Percentiles rank a stretch among this genome's conserved stretches.
Evolutionary conservation across 164 flowering plant species (phyloP).

Genomic region (Taxillus chinensis): DNA sequence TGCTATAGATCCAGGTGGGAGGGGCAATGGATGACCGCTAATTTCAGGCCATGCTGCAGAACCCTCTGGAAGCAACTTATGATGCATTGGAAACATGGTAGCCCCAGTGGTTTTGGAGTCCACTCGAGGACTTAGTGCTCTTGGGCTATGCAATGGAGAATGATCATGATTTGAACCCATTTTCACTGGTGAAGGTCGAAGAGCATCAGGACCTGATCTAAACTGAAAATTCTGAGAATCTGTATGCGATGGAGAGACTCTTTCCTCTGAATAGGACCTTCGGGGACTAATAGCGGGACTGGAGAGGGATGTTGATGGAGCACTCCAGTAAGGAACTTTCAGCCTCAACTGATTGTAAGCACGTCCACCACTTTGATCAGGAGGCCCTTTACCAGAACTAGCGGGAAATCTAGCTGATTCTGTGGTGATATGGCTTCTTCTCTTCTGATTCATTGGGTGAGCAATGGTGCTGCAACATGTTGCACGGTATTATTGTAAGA

Average conservation of each 20-base stretch:
- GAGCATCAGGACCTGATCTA: background rate
- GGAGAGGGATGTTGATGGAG: background rate
- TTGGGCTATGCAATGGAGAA: background rate
- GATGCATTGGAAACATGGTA: background rate
- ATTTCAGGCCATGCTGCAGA: background rate
- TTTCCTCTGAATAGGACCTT: background rate
- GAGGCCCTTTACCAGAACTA: conserved; percentile 5
- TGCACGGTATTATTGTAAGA: no score
- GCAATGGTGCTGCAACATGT: background rate
- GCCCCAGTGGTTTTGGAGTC: no score
- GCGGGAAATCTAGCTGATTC: conserved; percentile 8
- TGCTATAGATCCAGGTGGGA: background rate
- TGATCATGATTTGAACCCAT: background rate
- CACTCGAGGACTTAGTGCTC: background rate
- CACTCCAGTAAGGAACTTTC: background rate
- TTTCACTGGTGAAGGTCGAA: background rate
- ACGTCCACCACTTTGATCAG: conserved; percentile 10
- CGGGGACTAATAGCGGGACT: background rate
- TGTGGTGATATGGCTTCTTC: background rate
- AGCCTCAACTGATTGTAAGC: background rate
- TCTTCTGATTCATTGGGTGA: conserved; percentile 10
- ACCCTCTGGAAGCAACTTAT: background rate
- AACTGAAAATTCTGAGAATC: background rate
- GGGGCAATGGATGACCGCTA: background rate
- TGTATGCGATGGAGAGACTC: background rate